phyloP scores from a whole-genome alignment of 2,329 filamentous ascomycete species.

The Biscogniauxia mediterranea region DNA sequence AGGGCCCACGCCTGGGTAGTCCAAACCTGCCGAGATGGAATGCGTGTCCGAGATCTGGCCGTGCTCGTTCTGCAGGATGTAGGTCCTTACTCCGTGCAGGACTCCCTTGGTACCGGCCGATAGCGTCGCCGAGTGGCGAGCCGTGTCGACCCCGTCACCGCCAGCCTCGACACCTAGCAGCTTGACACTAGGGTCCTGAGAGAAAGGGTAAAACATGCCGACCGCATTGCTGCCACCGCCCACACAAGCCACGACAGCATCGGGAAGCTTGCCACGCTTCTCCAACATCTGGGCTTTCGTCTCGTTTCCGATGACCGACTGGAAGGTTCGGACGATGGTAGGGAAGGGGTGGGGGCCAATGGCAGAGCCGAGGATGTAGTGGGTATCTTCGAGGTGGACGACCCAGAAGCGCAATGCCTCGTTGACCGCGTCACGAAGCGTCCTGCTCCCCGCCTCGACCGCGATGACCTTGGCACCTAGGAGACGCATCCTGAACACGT shows the following conservation, averaged over 20 bases:
- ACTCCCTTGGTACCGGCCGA: constrained; percentile 86
- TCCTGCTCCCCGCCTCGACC: constrained; percentile 85
- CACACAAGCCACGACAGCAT: constrained; percentile 94
- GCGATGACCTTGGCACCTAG: constrained; percentile 90
- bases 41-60: constrained; percentile 95
- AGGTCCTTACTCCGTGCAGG: constrained; percentile 92
- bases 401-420: constrained; percentile 95
- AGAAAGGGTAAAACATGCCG: constrained; percentile 98
- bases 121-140: constrained; percentile 83
- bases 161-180: constrained; percentile 93
- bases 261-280: constrained; percentile 83
- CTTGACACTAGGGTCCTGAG: constrained; percentile 79
- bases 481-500: constrained; percentile 97
- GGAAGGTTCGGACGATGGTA: constrained; percentile 95
- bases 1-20: constrained; percentile 95
- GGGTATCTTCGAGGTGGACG: constrained; percentile 84
- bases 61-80: constrained; percentile 87
- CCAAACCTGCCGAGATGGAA: constrained; percentile 91
- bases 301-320: constrained; percentile 92
- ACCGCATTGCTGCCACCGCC: constrained; percentile 93
- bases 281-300: constrained; percentile 89
- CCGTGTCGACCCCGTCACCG: constrained; percentile 86
- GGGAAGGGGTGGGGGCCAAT: constrained; percentile 98
- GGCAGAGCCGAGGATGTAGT: constrained; percentile 97
- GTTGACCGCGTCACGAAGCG: constrained; percentile 86